Percentiles rank a stretch among this genome's conserved stretches.
phyloP scores from a whole-genome alignment of 768 basidiomycete genomes.

The Amylocystis lapponica region DNA sequence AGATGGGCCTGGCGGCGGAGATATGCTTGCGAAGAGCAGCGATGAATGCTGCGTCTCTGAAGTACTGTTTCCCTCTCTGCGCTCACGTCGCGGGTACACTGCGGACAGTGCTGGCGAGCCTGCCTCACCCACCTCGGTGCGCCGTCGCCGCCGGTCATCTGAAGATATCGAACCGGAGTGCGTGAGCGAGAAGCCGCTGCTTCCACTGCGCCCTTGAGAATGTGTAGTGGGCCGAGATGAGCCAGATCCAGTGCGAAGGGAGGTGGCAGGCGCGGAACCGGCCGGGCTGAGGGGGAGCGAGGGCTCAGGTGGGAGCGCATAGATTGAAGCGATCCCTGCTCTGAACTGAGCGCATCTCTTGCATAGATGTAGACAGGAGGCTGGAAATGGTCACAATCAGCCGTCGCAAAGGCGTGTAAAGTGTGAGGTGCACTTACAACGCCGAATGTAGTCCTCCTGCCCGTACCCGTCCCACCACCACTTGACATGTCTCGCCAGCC shows the following conservation, averaged over 20 bases:
- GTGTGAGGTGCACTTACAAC: conserved; percentile 36
- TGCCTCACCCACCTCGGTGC: conserved; percentile 14
- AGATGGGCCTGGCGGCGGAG: too few species aligned
- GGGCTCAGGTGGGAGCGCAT: conserved; percentile 53
- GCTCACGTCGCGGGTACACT: conserved; percentile 12
- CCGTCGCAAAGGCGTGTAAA: neutral
- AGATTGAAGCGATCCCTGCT: conserved; percentile 62
- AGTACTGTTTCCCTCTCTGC: neutral
- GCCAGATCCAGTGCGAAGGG: conserved; percentile 35
- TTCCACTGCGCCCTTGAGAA: conserved; percentile 24
- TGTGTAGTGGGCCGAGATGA: conserved; percentile 49
- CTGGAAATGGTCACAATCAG: conserved; percentile 1
- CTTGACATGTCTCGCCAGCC: conserved; percentile 55
- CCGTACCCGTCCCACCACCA: conserved; percentile 22
- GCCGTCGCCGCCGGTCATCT: conserved; percentile 34
- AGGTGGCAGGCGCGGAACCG: conserved; percentile 48
- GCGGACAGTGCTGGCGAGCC: conserved; percentile 27
- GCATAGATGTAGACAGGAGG: conserved; percentile 43
- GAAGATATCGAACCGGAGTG: conserved; percentile 51
- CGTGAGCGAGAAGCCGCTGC: conserved; percentile 30
- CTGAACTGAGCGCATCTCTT: conserved; percentile 40
- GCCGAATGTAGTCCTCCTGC: conserved; percentile 55
- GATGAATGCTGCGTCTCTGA: too few species aligned
- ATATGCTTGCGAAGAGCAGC: too few species aligned
- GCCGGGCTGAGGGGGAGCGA: conserved; percentile 29